phyloP scores from a whole-genome alignment of 2,329 filamentous ascomycete species.

The Penicillium sp. region DNA sequence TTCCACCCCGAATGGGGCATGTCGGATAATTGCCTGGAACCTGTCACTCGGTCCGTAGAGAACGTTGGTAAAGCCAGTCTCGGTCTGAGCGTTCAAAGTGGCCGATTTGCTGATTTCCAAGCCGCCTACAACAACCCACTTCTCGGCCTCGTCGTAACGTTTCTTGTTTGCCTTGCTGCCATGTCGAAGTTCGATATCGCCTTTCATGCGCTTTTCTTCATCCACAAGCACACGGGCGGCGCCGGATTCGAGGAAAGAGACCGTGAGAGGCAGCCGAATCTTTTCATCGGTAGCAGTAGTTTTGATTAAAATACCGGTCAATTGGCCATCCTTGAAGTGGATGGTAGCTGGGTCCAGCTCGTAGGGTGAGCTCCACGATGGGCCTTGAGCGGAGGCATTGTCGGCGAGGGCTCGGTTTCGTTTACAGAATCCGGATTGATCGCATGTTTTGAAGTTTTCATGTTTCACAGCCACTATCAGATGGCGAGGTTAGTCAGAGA shows the following conservation, averaged over 20 bases:
- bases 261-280: conserved; percentile 72
- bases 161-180: conserved; percentile 82
- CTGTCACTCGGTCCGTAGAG: conserved; percentile 71
- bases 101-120: conserved; percentile 67
- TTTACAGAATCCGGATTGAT: conserved; percentile 95
- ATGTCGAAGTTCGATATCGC: conserved; percentile 82
- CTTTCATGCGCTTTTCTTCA: conserved; percentile 83
- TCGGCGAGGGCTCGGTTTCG: conserved; percentile 90
- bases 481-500: conserved; percentile 8
- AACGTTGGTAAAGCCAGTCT: conserved; percentile 65
- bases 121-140: conserved; percentile 82
- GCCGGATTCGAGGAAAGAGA: conserved; percentile 87
- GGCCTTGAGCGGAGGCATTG: conserved; percentile 59
- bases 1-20: conserved; percentile 76
- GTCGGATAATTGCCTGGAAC: conserved; percentile 78
- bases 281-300: conserved; percentile 63
- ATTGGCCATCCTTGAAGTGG: conserved; percentile 70
- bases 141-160: conserved; percentile 85
- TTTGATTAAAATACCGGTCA: conserved; percentile 79
- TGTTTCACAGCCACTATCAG: conserved; percentile 76
- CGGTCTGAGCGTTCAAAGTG: conserved; percentile 61
- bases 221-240: conserved; percentile 83
- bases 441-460: conserved; percentile 94
- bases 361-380: conserved; percentile 76
- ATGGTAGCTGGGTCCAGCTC: conserved; percentile 66